Evolutionary conservation across 306 rosid species (phyloP), one percentile per base, ranked within the genome.

Genomic region (Lagenaria siceraria): DNA sequence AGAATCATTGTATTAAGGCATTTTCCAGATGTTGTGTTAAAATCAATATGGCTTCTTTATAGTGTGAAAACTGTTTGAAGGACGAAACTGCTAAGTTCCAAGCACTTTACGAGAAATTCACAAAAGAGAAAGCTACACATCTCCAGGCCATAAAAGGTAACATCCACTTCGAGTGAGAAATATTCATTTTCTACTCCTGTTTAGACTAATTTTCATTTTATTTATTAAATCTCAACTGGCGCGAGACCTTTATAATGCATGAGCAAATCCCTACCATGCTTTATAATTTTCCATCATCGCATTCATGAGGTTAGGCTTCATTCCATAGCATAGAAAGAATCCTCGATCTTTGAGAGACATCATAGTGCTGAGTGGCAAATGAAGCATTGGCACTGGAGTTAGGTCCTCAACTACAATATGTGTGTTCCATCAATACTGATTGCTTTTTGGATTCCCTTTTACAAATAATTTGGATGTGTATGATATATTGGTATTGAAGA

Each of bases 11-110:
- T 5, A 61, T 81, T 81, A 58, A 42, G 21, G 8, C 21, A 51
- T 33, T 53, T n/a, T 51, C 46, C 40, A 19, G 25, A 15, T 51
- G 73, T 68, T 68, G 42, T 38, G 38, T 12, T 35, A 10, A 9
- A 19, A 17, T 63, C n/a, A 83, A 48, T 76, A 29, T 78, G 85
- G 64, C 46, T 53, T 65, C 38, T 72, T 25, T 80, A 84, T 89
- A 95, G 99, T 92, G 88, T 76, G 97, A 95, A 80, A 90, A 84
- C 65, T 83, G 90, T 78, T 85, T 95, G 88, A 92, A 90, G 90
- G 88, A 81, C 27, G 97, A 95, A 80, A 78, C 88, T 56, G 66
- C 85, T 1, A 89, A 89, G 84, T 95, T 95, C 85, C 97, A 88
- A 87, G 87, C 86, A 79, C 87, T 92, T 61, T 54, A 92, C 59